These are phyloP conservation scores for Polyporus arcularius DNA, from an alignment of 768 basidiomycete species.

Conservation along the genomic window DNA sequence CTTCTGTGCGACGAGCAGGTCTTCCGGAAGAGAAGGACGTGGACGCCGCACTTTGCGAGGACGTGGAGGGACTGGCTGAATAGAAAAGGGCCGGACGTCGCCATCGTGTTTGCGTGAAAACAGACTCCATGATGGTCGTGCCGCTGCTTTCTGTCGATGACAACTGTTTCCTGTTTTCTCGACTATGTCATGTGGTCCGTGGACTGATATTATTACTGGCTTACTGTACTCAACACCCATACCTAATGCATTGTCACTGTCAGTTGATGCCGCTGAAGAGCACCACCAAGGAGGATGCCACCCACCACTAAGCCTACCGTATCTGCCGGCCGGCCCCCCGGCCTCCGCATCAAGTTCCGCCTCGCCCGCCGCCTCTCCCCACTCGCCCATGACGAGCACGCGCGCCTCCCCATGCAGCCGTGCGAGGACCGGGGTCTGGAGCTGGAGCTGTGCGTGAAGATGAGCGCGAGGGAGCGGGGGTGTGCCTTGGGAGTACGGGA, in stretches of 20 bases:
- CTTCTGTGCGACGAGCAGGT: constrained; percentile 40
- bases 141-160: neutral
- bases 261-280: too few relatives aligned
- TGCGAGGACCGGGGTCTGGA: constrained; percentile 78
- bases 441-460: constrained; percentile 54
- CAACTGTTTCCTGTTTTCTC: neutral
- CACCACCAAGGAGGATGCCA: too few relatives aligned
- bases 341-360: constrained; percentile 86
- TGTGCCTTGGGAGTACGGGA: constrained; percentile 63
- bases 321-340: constrained; percentile 53
- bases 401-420: constrained; percentile 41
- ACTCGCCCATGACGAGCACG: constrained; percentile 84
- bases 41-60: constrained; percentile 32
- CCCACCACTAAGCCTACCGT: constrained; percentile 31
- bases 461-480: constrained; percentile 40
- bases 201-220: too few relatives aligned
- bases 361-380: constrained; percentile 71
- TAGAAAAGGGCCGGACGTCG: constrained; percentile 36
- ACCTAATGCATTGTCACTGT: too few relatives aligned
- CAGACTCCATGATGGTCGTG: neutral
- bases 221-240: too few relatives aligned
- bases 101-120: constrained; percentile 35
- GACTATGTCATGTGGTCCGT: too few relatives aligned
- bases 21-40: constrained; percentile 26
- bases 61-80: constrained; percentile 44